A percentile compares a stretch with the other conserved stretches of the same genome.
These are phyloP conservation scores for Pseudoneurospora amorphoporcata DNA, from an alignment of 495 filamentous ascomycete species.

Conservation along the genomic window DNA sequence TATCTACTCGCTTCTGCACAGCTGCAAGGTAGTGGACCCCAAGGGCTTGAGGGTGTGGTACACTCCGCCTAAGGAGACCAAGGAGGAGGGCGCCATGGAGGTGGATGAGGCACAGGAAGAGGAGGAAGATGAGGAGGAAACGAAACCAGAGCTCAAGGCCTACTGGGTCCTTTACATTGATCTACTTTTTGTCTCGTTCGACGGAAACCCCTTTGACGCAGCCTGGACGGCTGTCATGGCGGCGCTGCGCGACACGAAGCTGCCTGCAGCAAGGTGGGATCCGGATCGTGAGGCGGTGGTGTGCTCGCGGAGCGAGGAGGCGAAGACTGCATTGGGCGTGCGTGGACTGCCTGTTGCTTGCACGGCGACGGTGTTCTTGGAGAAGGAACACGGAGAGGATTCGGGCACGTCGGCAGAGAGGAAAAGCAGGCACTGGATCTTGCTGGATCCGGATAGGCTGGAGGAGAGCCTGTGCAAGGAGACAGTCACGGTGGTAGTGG, in stretches of 20 bases:
- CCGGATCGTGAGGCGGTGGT: conserved; percentile 65
- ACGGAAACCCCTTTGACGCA: conserved; percentile 83
- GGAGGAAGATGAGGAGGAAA: conserved; percentile 29
- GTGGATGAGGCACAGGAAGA: conserved; percentile 32
- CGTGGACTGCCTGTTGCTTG: conserved; percentile 58
- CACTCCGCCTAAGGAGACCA: conserved; percentile 35
- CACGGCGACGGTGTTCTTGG: conserved; percentile 66
- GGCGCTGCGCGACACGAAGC: conserved; percentile 64
- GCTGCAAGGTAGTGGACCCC: conserved; percentile 48
- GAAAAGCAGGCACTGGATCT: conserved; percentile 54
- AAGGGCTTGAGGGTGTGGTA: conserved; percentile 63
- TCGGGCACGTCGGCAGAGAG: conserved; percentile 18
- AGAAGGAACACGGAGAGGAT: conserved; percentile 46
- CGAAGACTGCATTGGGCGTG: conserved; percentile 40
- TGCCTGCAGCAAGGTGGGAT: conserved; percentile 85
- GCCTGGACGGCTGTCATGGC: conserved; percentile 77
- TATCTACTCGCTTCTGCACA: conserved; percentile 63
- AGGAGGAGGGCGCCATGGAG: conserved; percentile 22
- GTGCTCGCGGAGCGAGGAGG: conserved; percentile 49
- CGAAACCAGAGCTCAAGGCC: conserved; percentile 51
- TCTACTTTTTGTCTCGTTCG: conserved; percentile 77
- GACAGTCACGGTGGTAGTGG: conserved; percentile 60
- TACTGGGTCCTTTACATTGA: conserved; percentile 96
- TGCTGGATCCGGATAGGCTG: conserved; percentile 81
- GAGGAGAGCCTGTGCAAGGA: conserved; percentile 79